These are phyloP conservation scores for Calocybe cyanea DNA, from an alignment of 768 basidiomycete genomes.

Conservation along the genomic window DNA sequence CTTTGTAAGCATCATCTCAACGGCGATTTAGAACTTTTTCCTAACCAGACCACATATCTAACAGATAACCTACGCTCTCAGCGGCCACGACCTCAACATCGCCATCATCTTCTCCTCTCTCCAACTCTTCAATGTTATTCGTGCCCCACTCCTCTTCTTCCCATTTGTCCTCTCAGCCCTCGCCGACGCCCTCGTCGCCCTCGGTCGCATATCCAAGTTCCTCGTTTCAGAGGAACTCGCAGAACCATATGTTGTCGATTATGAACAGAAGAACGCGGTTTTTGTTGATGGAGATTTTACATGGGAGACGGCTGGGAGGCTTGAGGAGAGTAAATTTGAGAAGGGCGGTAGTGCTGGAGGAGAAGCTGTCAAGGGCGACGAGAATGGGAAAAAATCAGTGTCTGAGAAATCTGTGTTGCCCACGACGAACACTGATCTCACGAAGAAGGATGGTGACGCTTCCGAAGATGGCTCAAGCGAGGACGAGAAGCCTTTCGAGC, in stretches of 20 bases:
- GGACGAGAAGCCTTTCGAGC: conserved; percentile 48
- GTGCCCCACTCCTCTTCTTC: conserved; percentile 50
- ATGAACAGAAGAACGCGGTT: conserved; percentile 33
- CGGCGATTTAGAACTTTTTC: background rate
- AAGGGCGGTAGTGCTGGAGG: conserved; percentile 6
- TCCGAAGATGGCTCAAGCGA: conserved; percentile 12
- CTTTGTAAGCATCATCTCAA: conserved; percentile 35
- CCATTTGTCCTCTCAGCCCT: conserved; percentile 49
- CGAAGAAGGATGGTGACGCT: conserved; percentile 9
- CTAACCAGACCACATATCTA: background rate
- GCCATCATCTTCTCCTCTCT: conserved; percentile 55
- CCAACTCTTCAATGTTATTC: conserved; percentile 60
- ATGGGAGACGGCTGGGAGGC: conserved; percentile 40
- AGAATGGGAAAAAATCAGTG: conserved; percentile 10
- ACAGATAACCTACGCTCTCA: conserved; percentile 63
- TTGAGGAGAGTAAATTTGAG: background rate
- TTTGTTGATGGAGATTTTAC: conserved; percentile 47
- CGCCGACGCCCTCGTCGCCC: conserved; percentile 47
- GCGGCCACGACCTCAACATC: conserved; percentile 49
- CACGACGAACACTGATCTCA: conserved; percentile 12
- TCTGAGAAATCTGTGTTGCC: conserved; percentile 19
- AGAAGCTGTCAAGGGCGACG: conserved; percentile 9
- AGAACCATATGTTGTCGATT: conserved; percentile 42
- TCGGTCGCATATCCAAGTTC: conserved; percentile 44
- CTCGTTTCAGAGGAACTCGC: conserved; percentile 52